Evolutionary conservation across 2,329 filamentous ascomycete species (phyloP), one percentile per base, ranked within the genome.

Genomic region (Colletotrichum lini): DNA sequence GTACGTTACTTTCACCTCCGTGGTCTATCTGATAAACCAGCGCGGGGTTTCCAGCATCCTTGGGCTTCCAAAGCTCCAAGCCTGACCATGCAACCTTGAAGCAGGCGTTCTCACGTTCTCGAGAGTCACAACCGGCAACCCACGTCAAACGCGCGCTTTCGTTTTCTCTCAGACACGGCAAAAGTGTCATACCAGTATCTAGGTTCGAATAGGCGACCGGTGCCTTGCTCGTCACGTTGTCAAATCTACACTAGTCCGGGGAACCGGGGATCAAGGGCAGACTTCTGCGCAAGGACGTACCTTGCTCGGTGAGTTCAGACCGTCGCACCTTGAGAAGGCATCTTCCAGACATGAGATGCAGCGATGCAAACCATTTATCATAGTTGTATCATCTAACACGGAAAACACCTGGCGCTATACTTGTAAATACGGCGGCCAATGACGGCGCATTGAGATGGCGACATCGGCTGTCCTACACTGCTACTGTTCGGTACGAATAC

Each of bases 21-120:
- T 49, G 47, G 21, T 21, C 16, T 50, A n/a, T 47, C 38, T 35
- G 30, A 38, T 50, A 52, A 64, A n/a, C 21, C 13, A 16, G 21
- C 23, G 42, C 49, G 63, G 53, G 42, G 54, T 54, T 61, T 63
- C 44, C 56, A 50, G 35, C 53, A 53, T 54, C 26, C 35, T 42
- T 26, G 44, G 18, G 23, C 10, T 42, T 26, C 9, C 38, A 6
- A 38, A 38, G 12, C n/a, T 62, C 30, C 65, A 53, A 65, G 70
- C 60, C 49, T 65, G 54, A 35, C 70, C 70, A 62, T 66, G 67
- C 56, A 57, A 44, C 44, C 26, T 23, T 71, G 67, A 57, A 62
- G 70, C 44, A 62, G 50, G 61, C 60, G 61, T 72, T 70, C 59
- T 65, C 59, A 47, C 42, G 60, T 44, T 15, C 21, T 38, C 35